Evolutionary conservation across 306 rosid species (phyloP).

Genomic region (Trichosanthes cucumerina): DNA sequence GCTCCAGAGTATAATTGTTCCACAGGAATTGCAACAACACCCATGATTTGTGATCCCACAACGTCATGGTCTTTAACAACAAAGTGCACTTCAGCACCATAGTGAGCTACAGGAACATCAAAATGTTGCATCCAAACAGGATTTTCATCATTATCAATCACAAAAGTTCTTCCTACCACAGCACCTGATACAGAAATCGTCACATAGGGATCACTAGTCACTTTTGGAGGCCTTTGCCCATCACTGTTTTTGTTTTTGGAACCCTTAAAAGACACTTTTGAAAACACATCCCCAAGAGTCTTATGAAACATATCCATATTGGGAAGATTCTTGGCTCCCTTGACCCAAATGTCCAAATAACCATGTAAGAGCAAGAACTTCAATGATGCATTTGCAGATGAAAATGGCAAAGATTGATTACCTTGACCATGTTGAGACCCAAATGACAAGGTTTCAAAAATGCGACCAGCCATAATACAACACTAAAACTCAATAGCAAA

Average conservation of each 20-base stretch:
- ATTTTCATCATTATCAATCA: slow-evolving; percentile 51
- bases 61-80: slow-evolving; percentile 62
- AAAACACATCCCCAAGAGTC: slow-evolving; percentile 37
- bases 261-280: slow-evolving; percentile 25
- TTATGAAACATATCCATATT: slow-evolving; percentile 65
- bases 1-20: slow-evolving; percentile 30
- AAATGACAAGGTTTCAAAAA: slow-evolving; percentile 37
- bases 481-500: neutral
- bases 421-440: slow-evolving; percentile 55
- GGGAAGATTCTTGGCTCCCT: slow-evolving; percentile 61
- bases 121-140: slow-evolving; percentile 84
- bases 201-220: slow-evolving; percentile 79
- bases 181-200: slow-evolving; percentile 49
- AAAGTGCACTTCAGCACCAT: slow-evolving; percentile 64
- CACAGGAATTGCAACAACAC: slow-evolving; percentile 64
- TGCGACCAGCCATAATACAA: neutral
- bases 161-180: slow-evolving; percentile 74
- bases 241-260: slow-evolving; percentile 24
- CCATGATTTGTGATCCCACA: slow-evolving; percentile 67
- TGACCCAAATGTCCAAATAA: slow-evolving; percentile 46
- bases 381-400: slow-evolving; percentile 37
- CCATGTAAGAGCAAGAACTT: slow-evolving; percentile 56
- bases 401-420: slow-evolving; percentile 40
- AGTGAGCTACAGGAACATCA: slow-evolving; percentile 65
- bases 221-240: slow-evolving; percentile 19